Evolutionary conservation across 495 filamentous ascomycete genomes (phyloP), one percentile per base, ranked within the genome.

Genomic region (Neurospora tetrasperma): DNA sequence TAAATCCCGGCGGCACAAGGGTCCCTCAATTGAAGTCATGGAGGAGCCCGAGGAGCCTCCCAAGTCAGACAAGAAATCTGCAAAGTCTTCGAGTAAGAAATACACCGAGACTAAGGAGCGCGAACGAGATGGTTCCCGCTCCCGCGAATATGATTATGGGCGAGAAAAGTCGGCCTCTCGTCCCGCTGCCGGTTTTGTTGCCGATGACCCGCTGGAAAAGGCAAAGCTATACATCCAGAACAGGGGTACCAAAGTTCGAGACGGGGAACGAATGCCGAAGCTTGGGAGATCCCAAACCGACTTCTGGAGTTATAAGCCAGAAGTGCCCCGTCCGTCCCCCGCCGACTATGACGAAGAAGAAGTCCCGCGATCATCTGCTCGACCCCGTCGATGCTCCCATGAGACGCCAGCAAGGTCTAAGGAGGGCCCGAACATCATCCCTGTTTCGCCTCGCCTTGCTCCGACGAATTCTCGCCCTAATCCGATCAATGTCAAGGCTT

Each of bases 301-400:
- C 12, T 76, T 81, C 54, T 70, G n/a, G 69, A 77, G 76, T 18
- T 74, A 79, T 9, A 74, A 84, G 70, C 79, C 23, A 20, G 73
- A 73, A 27, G 76, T 75, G 12, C 83, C 83, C 4, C 81, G 82
- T 40, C 80, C 84, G 39, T 77, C 80, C 70, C 54, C 80, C 73
- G 71, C 79, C 72, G 74, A 84, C 72, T 23, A 77, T 74, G 16
- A 48, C 41, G 71, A 78, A 54, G 70, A 82, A 42, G 76, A 81
- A 74, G 69, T 78, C 35, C 69, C 23, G 9, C 76, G 72, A 5
- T 74, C 82, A 4, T 75, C 80, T 10, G 77, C 77, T 31, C 80
- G 81, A 14, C 74, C 69, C 5, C 83, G 84, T 20, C 82, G 83
- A 35, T 77, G 81, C 72, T 84, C 84, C 12, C 80, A 84, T 18